These are phyloP conservation scores for Dioszegia hungarica DNA, from an alignment of 768 basidiomycete genomes.

Conservation along the genomic window DNA sequence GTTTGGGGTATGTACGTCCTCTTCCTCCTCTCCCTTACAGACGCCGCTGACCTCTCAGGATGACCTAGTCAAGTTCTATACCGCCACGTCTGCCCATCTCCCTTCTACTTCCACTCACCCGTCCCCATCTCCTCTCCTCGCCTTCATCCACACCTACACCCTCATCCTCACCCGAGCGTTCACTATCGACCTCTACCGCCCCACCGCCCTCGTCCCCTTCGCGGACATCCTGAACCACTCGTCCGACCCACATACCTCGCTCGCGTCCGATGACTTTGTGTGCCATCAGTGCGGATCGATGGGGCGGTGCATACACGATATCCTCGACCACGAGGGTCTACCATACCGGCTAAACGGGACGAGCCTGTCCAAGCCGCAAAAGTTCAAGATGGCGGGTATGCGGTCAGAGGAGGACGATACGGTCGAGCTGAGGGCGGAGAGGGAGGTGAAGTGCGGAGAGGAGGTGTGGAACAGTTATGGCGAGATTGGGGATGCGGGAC, in stretches of 20 bases:
- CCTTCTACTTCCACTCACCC: conserved; percentile 19
- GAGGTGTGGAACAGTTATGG: conserved; percentile 23
- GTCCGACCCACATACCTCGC: conserved; percentile 19
- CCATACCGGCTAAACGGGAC: background rate
- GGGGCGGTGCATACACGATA: conserved; percentile 7
- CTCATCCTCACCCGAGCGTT: conserved; percentile 80
- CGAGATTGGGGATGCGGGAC: conserved; percentile 10
- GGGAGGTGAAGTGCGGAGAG: conserved; percentile 8
- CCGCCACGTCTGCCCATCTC: conserved; percentile 1
- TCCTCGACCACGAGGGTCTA: background rate
- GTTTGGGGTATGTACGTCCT: conserved; percentile 21
- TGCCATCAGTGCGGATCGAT: conserved; percentile 20
- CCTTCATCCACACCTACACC: conserved; percentile 58
- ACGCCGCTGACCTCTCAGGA: conserved; percentile 1
- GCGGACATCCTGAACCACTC: conserved; percentile 58
- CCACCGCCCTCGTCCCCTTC: conserved; percentile 75
- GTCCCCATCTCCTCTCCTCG: conserved; percentile 19
- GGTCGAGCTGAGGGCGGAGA: conserved; percentile 20
- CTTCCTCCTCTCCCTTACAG: background rate
- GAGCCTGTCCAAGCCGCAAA: background rate
- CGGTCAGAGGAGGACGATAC: background rate
- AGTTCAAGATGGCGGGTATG: conserved; percentile 2
- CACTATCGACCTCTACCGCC: conserved; percentile 74
- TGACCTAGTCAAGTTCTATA: background rate
- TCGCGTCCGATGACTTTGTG: conserved; percentile 16